These are phyloP conservation scores for Quercus phellos DNA, from an alignment of 331 rosid genomes.

Conservation along the genomic window DNA sequence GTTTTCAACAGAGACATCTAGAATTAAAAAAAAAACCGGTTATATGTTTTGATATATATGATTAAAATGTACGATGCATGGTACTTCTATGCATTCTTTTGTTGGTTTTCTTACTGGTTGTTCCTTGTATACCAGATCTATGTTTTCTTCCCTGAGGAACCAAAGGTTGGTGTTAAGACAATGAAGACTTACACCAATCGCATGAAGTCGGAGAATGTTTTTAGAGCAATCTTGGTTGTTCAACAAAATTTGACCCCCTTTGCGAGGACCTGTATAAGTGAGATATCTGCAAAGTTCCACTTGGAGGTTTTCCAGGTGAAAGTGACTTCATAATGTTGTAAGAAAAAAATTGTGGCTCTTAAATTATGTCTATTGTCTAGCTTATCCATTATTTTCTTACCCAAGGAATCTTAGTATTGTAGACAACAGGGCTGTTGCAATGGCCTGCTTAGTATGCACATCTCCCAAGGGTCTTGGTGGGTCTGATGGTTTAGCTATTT, in stretches of 20 bases:
- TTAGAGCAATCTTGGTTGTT: constrained; percentile 51
- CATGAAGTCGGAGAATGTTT: constrained; percentile 55
- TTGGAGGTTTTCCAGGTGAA: constrained; percentile 77
- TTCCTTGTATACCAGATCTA: constrained; percentile 43
- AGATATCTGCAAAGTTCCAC: constrained; percentile 47
- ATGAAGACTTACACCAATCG: constrained; percentile 53
- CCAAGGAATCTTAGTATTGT: background rate
- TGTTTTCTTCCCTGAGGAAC: constrained; percentile 64
- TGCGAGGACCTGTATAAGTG: constrained; percentile 40
- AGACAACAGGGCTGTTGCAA: background rate
- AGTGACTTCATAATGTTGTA: background rate
- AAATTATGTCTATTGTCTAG: background rate
- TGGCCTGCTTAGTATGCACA: background rate
- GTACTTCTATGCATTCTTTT: background rate
- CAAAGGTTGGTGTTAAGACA: constrained; percentile 67
- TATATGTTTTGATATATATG: background rate
- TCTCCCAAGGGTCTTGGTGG: background rate
- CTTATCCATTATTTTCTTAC: background rate
- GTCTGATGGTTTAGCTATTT: background rate
- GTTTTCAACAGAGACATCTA: no score
- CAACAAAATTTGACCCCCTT: constrained; percentile 55
- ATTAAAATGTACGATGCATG: background rate
- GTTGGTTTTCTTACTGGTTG: constrained; percentile 4
- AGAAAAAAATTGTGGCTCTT: background rate
- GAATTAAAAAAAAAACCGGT: no score